phyloP scores from a whole-genome alignment of 192 early-diverging fungal species.

The Physocladia obscura region DNA sequence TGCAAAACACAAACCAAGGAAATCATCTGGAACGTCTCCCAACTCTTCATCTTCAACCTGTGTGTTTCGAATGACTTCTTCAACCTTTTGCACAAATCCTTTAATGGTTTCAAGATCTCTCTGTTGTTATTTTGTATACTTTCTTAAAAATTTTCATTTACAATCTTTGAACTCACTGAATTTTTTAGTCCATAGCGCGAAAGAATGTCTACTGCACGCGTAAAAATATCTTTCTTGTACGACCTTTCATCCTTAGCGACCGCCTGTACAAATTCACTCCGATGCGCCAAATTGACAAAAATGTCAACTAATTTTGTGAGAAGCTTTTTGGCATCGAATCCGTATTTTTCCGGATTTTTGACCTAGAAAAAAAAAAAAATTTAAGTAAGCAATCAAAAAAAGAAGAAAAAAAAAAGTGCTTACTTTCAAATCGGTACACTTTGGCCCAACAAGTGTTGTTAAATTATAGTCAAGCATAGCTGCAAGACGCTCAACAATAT shows the following conservation, averaged over 20 bases:
- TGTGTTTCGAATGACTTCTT: conserved; percentile 63
- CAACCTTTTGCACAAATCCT: conserved; percentile 72
- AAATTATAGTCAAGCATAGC: conserved; percentile 98
- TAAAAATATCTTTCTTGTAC: conserved; percentile 77
- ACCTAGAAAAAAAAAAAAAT: conserved; percentile 53
- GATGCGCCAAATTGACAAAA: conserved; percentile 71
- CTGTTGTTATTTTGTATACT: conserved; percentile 12
- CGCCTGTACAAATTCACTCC: conserved; percentile 73
- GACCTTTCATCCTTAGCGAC: conserved; percentile 84
- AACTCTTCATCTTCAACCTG: conserved; percentile 74
- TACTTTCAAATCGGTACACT: conserved; percentile 86
- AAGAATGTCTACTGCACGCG: conserved; percentile 71
- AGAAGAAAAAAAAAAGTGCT: conserved; percentile 20
- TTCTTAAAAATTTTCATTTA: neutral
- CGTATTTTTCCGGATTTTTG: conserved; percentile 80
- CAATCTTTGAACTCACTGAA: conserved; percentile 14
- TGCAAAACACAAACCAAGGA: conserved; percentile 57
- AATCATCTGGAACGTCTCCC: conserved; percentile 85
- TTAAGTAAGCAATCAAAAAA: neutral
- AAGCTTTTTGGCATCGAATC: conserved; percentile 81
- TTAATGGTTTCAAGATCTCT: conserved; percentile 64
- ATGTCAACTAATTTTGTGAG: conserved; percentile 83
- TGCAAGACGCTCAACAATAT: conserved; percentile 88
- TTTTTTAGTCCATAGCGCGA: conserved; percentile 62
- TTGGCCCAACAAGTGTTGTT: conserved; percentile 83